phyloP scores from a whole-genome alignment of 2,329 filamentous ascomycete species.

The Simplicillium sp. region DNA sequence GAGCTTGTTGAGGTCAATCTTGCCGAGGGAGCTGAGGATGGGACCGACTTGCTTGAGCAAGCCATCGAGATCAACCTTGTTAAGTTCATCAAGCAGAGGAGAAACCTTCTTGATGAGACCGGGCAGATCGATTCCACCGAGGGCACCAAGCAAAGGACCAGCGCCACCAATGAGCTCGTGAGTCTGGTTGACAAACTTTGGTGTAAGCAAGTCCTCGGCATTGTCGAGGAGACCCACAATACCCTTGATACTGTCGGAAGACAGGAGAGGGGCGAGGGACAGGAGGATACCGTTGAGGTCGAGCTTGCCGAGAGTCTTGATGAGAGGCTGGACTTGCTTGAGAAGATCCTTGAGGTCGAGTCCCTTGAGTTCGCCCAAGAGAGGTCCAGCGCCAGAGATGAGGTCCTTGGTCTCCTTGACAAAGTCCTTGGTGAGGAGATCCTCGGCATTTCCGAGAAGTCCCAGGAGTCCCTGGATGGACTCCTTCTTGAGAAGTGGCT shows the following conservation, averaged over 20 bases:
- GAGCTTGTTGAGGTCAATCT: conserved; percentile 21
- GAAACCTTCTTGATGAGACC: conserved; percentile 22
- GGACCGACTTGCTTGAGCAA: conserved; percentile 24
- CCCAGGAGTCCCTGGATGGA: conserved; percentile 15
- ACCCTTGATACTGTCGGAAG: conserved; percentile 14
- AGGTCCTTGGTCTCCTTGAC: conserved; percentile 5
- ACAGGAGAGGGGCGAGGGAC: conserved; percentile 13
- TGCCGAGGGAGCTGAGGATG: conserved; percentile 17
- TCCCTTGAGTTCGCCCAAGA: conserved; percentile 13
- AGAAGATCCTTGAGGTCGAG: conserved; percentile 8
- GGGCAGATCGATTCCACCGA: conserved; percentile 25
- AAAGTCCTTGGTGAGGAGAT: conserved; percentile 11
- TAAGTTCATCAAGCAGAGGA: conserved; percentile 23
- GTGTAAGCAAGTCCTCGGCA: conserved; percentile 24
- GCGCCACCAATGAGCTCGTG: conserved; percentile 26
- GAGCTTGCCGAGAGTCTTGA: conserved; percentile 18
- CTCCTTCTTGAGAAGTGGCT: conserved; percentile 16
- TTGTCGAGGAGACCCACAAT: conserved; percentile 20
- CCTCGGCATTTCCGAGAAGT: conserved; percentile 16
- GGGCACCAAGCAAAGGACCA: conserved; percentile 22
- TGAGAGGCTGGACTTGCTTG: conserved; percentile 10
- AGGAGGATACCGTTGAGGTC: conserved; percentile 22
- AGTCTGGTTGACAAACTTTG: conserved; percentile 28
- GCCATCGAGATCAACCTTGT: conserved; percentile 21
- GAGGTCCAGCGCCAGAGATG: conserved; percentile 12